phyloP scores from a whole-genome alignment of 345 rosid species.

The Nephelium lappaceum region DNA sequence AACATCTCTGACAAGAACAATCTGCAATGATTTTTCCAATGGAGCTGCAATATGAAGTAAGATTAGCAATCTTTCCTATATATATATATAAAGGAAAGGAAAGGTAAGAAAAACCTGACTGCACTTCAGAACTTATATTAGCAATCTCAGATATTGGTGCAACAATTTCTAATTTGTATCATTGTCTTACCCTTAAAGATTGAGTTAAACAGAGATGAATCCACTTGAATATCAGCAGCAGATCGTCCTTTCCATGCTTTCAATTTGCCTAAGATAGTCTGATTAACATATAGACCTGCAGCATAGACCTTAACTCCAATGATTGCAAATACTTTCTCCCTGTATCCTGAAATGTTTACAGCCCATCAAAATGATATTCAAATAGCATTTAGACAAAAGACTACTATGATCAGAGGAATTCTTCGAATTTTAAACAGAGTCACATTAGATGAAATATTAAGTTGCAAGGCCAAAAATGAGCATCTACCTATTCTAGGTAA shows the following conservation, averaged over 20 bases:
- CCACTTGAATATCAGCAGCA: conserved; percentile 51
- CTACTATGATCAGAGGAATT: background rate
- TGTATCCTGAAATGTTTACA: conserved; percentile 59
- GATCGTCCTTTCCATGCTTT: conserved; percentile 59
- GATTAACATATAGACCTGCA: conserved; percentile 67
- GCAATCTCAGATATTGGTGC: background rate
- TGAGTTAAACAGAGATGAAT: conserved; percentile 52
- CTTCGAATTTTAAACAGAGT: background rate
- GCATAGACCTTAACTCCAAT: conserved; percentile 89
- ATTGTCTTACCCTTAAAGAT: conserved; percentile 55
- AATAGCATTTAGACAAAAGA: conserved; percentile 1
- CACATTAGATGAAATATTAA: background rate
- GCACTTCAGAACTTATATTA: conserved; percentile 1
- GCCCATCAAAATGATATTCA: background rate
- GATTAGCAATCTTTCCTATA: conserved; percentile 8
- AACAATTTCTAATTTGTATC: background rate
- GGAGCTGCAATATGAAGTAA: conserved; percentile 44
- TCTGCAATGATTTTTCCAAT: conserved; percentile 70
- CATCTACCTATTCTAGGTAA: background rate
- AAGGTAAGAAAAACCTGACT: background rate
- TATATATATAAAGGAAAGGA: no score
- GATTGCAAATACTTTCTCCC: conserved; percentile 87
- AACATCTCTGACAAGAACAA: conserved; percentile 87
- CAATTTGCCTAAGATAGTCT: conserved; percentile 47
- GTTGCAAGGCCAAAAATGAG: background rate